phyloP scores from a whole-genome alignment of 106 monocot species.

The Cymbidium sinense region DNA sequence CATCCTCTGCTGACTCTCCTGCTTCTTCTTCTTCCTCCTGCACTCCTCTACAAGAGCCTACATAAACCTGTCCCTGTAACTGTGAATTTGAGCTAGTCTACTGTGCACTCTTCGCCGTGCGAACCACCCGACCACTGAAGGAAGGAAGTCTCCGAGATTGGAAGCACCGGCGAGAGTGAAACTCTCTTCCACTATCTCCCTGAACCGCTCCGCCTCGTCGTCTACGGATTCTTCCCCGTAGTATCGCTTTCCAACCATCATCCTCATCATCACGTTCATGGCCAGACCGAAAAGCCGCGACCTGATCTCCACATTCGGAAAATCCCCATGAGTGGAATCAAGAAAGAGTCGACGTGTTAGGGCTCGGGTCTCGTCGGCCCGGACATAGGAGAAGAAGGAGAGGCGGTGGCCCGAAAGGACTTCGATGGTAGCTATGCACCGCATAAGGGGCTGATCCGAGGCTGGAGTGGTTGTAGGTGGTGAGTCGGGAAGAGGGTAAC shows the following conservation, averaged over 20 bases:
- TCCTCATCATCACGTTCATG: conserved; percentile 14
- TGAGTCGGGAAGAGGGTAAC: not conserved
- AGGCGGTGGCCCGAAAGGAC: not conserved
- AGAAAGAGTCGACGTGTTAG: conserved; percentile 7
- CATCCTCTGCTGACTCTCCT: not conserved
- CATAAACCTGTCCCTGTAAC: conserved; percentile 18
- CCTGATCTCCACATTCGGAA: conserved; percentile 1
- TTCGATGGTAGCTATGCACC: not conserved
- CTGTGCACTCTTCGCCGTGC: conserved; percentile 14
- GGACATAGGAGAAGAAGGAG: not conserved
- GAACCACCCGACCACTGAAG: conserved; percentile 18
- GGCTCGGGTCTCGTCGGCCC: not conserved
- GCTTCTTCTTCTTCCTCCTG: not conserved
- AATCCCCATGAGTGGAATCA: not conserved
- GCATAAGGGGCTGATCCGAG: not conserved
- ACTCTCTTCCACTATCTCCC: conserved; percentile 20
- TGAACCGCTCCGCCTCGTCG: conserved; percentile 21
- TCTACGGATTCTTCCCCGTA: conserved; percentile 11
- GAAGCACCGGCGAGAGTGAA: conserved; percentile 8
- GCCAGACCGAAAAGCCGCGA: conserved; percentile 1
- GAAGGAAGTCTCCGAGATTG: conserved; percentile 36
- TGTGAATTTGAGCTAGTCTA: conserved; percentile 8
- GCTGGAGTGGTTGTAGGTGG: conserved; percentile 1
- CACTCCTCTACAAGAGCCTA: conserved; percentile 28
- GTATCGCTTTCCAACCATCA: conserved; percentile 25